A percentile compares a stretch with the other conserved stretches of the same genome.
Evolutionary conservation across 148 eudicot species (phyloP).

Genomic region (Beta vulgaris): DNA sequence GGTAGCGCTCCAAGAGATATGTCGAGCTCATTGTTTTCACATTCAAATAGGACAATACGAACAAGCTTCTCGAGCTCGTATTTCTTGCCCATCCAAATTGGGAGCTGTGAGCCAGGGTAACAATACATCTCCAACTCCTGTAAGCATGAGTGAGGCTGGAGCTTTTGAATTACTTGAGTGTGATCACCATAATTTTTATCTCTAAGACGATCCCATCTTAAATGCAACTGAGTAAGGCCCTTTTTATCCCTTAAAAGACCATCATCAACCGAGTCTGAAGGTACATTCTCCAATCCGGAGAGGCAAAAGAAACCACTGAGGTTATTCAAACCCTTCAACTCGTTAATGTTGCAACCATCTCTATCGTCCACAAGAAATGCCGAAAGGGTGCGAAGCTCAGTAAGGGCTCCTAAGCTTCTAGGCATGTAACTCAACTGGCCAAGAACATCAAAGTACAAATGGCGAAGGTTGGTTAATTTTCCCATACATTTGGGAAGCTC

Average conservation of each 20-base stretch:
- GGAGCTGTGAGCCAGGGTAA: not conserved
- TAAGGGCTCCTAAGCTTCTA: slow-evolving; percentile 22
- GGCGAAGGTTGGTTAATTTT: slow-evolving; percentile 21
- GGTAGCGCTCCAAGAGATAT: not conserved
- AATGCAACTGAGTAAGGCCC: not conserved
- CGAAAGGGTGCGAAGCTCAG: slow-evolving; percentile 24
- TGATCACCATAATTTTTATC: no score
- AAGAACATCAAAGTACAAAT: slow-evolving; percentile 31
- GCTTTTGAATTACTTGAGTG: no score
- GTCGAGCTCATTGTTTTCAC: not conserved
- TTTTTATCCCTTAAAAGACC: not conserved
- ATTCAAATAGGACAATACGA: not conserved
- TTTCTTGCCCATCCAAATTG: not conserved
- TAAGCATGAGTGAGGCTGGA: not conserved
- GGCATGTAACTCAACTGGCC: slow-evolving; percentile 29
- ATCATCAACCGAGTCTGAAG: not conserved
- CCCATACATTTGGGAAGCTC: slow-evolving; percentile 23
- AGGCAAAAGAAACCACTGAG: slow-evolving; percentile 30
- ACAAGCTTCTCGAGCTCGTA: not conserved
- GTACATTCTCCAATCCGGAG: slow-evolving; percentile 30
- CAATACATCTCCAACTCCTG: not conserved
- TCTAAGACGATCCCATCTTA: not conserved
- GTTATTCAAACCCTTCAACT: slow-evolving; percentile 27
- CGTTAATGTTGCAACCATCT: slow-evolving; percentile 23
- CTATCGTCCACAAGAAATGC: slow-evolving; percentile 27